These are phyloP conservation scores for Pichia sp. DNA, from an alignment of 1,139 yeast genomes.

Conservation along the genomic window DNA sequence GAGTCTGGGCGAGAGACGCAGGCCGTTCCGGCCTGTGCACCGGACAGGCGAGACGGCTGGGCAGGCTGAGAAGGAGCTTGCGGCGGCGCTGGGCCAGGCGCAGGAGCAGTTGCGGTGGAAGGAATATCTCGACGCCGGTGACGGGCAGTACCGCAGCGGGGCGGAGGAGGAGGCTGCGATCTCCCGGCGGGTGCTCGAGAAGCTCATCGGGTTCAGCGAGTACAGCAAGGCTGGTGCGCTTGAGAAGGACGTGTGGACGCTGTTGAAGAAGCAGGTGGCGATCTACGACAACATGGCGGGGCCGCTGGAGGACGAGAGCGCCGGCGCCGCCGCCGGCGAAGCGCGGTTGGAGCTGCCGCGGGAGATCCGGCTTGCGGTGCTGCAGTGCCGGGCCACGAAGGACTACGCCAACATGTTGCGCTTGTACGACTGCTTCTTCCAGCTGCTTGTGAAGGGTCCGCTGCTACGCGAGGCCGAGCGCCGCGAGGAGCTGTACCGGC, in stretches of 20 bases:
- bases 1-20: not conserved
- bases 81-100: not conserved
- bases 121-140: conserved; percentile 18
- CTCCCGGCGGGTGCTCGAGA: not conserved
- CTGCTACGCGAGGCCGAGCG: not conserved
- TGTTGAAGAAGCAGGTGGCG: conserved; percentile 4
- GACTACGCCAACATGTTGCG: conserved; percentile 8
- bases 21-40: not conserved
- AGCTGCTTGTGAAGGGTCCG: conserved; percentile 3
- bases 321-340: conserved; percentile 1
- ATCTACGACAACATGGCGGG: conserved; percentile 7
- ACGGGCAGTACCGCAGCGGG: not conserved
- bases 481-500: conserved; percentile 4
- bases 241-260: not conserved
- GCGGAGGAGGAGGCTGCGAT: not conserved
- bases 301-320: conserved; percentile 6
- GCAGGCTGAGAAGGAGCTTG: not conserved
- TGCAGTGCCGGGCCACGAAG: conserved; percentile 4
- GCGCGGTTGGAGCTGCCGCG: conserved; percentile 2
- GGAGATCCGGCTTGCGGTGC: conserved; percentile 4
- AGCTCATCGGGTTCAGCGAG: conserved; percentile 21
- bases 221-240: conserved; percentile 4
- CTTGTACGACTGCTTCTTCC: conserved; percentile 12
- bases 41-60: not conserved
- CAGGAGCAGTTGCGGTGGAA: conserved; percentile 12